Evolutionary conservation across 2,329 filamentous ascomycete species (phyloP).

Genomic region (Botrytis galanthina): DNA sequence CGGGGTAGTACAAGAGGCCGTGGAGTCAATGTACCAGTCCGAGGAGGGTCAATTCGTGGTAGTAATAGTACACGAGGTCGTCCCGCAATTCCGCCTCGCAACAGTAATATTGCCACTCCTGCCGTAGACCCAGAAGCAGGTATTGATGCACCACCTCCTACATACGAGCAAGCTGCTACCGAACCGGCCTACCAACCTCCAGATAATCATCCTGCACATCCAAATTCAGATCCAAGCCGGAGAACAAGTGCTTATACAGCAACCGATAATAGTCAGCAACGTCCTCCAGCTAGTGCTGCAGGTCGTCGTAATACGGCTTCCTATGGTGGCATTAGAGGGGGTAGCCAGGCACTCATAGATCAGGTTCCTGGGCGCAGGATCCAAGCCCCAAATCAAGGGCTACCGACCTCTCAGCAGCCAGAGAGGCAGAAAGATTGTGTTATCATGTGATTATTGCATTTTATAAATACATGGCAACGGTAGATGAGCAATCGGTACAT

Average conservation of each 20-base stretch:
- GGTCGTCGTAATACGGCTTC: neutral
- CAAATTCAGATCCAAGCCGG: slow-evolving; percentile 26
- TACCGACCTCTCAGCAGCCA: neutral
- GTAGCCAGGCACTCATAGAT: slow-evolving; percentile 24
- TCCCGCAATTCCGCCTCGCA: slow-evolving; percentile 23
- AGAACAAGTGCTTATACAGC: slow-evolving; percentile 30
- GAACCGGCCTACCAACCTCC: slow-evolving; percentile 55
- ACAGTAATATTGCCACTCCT: slow-evolving; percentile 20
- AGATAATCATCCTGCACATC: slow-evolving; percentile 44
- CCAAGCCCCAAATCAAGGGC: slow-evolving; percentile 22
- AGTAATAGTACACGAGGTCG: slow-evolving; percentile 19
- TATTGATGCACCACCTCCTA: slow-evolving; percentile 58
- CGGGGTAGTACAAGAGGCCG: neutral
- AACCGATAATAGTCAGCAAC: slow-evolving; percentile 4
- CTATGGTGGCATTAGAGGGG: slow-evolving; percentile 18
- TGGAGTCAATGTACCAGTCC: slow-evolving; percentile 1
- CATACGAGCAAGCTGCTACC: slow-evolving; percentile 62
- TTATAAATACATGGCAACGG: neutral
- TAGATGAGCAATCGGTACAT: neutral
- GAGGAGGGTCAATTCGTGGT: slow-evolving; percentile 8
- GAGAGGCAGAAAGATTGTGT: slow-evolving; percentile 33
- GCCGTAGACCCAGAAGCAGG: slow-evolving; percentile 39
- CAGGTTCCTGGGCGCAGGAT: slow-evolving; percentile 33
- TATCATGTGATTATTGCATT: slow-evolving; percentile 30
- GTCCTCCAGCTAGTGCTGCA: neutral